These are phyloP conservation scores for Blechomonas ayalai DNA, from an alignment of 208 protist species.

Conservation along the genomic window DNA sequence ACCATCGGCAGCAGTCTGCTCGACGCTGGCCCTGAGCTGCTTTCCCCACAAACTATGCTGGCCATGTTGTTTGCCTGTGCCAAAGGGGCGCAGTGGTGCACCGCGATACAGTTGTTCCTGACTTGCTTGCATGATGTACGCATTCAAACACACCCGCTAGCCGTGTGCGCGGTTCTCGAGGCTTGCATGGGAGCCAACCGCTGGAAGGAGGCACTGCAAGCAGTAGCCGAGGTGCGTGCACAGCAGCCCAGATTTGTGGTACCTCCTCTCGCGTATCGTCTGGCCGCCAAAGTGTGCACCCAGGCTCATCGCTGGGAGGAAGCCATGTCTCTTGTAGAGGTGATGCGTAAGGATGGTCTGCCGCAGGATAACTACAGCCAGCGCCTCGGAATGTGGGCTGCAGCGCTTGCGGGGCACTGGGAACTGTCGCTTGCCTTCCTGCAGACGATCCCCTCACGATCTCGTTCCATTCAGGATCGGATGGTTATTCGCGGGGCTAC, in stretches of 20 bases:
- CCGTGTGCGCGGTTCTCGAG: constrained; percentile 62
- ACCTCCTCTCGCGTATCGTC: constrained; percentile 63
- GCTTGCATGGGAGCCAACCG: constrained; percentile 39
- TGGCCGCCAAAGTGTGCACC: constrained; percentile 60
- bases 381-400: constrained; percentile 59
- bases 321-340: constrained; percentile 32
- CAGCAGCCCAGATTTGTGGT: constrained; percentile 63
- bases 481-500: constrained; percentile 55
- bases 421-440: constrained; percentile 51
- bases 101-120: constrained; percentile 31
- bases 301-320: constrained; percentile 33
- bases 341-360: constrained; percentile 57
- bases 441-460: constrained; percentile 26
- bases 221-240: constrained; percentile 26
- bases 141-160: constrained; percentile 53
- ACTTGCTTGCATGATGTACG: constrained; percentile 45
- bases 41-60: constrained; percentile 42
- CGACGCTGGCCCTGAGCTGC: constrained; percentile 24
- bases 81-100: constrained; percentile 49
- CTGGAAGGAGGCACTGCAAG: constrained; percentile 37
- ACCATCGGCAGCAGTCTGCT: constrained; percentile 45
- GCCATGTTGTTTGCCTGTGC: constrained; percentile 61
- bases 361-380: constrained; percentile 71
- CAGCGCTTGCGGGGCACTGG: constrained; percentile 61
- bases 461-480: constrained; percentile 56